Conservation (phyloP, 75 land plant genomes). For the Pinus tabuliformis region DNA sequence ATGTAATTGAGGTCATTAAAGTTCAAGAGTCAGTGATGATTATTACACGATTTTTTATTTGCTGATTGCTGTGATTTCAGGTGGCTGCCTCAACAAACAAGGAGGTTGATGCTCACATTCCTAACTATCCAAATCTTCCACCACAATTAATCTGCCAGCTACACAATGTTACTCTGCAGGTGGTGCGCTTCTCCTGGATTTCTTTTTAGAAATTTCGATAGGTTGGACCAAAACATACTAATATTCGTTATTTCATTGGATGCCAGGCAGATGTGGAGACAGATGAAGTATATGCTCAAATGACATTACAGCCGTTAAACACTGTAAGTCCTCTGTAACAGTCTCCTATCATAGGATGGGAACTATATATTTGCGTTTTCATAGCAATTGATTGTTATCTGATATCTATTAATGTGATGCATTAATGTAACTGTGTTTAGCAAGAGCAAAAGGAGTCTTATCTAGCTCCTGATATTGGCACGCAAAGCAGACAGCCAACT, state of each 20-base stretch:
- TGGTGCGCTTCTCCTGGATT: neutral
- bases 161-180: slow-evolving; percentile 63
- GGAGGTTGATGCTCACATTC: slow-evolving; percentile 62
- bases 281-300: slow-evolving; percentile 71
- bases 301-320: slow-evolving; percentile 57
- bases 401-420: slow-evolving; percentile 4
- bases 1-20: too few species aligned
- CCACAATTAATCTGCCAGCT: slow-evolving; percentile 57
- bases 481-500: slow-evolving; percentile 55
- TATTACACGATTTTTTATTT: too few species aligned
- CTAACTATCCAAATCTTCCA: slow-evolving; percentile 61
- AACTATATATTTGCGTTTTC: neutral
- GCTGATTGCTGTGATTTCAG: slow-evolving; percentile 11
- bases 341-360: neutral
- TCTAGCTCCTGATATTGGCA: slow-evolving; percentile 45
- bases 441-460: slow-evolving; percentile 64
- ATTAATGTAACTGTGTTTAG: slow-evolving; percentile 17
- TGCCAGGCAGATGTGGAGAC: slow-evolving; percentile 57
- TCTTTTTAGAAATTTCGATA: neutral
- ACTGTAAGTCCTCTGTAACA: slow-evolving; percentile 9
- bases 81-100: slow-evolving; percentile 70
- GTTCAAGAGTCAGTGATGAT: too few species aligned
- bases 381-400: neutral
- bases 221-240: neutral
- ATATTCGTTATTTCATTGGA: neutral